Evolutionary conservation across 805 yeast species (phyloP), one percentile per base, ranked within the genome.

Genomic region (Spathaspora boniae): DNA sequence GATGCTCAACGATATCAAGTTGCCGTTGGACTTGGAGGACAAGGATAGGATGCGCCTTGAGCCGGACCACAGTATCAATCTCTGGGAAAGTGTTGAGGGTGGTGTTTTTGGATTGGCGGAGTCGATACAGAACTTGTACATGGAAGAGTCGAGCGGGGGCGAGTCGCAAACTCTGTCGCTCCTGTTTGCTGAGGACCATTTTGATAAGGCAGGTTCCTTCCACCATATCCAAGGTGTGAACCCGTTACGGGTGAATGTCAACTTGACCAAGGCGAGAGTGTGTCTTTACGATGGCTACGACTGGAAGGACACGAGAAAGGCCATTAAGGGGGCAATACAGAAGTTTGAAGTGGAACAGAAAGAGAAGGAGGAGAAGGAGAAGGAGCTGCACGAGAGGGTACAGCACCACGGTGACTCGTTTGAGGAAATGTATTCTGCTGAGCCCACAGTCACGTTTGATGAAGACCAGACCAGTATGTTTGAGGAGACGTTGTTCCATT

Each of bases 251-350:
- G 7, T 66, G 16, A 58, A 58, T 26, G 39, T 67, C 6, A 62
- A 63, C 29, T 49, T 71, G 4, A 53, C 69, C 2, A 69, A 68
- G 31, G 56, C 66, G 0, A 51, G 48, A 1, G 48, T 83, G 2
- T 74, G 68, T 33, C 58, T 91, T 14, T 80, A 74, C 54, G 98
- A 93, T 61, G 99, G 99, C 0, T 93, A 81, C 52, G 98, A 93
- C 48, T 88, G 97, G 94, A 74, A 73, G 37, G 75, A 76, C 28
- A 87, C 98, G 0, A 70, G 95, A 38, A 68, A 66, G 16, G 68
- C 80, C 0, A 80, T 93, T 19, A 63, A 68, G 8, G 73, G 70
- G n/a, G 83, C 86, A 0, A 80, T 89, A 0, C 73, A 72, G 36
- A 60, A 74, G 8, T 74, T 86, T 6, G 87, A 82, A 45, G 63